Conservation (phyloP, 139 green algal genomes). For the Chlorella sp. region DNA sequence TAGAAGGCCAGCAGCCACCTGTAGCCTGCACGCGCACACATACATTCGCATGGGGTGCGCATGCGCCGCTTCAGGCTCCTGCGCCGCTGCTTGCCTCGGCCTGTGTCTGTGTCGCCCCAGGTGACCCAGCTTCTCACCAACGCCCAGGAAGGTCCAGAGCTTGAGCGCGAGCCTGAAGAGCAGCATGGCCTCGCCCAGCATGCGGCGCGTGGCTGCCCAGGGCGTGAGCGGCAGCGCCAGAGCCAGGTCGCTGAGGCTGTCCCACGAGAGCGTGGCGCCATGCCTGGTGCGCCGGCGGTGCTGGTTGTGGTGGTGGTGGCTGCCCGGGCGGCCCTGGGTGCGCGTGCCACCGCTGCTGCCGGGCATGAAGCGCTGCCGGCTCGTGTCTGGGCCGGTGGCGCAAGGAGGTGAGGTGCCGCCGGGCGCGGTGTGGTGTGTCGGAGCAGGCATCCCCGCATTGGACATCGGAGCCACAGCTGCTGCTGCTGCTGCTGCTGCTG, state of each 20-base stretch:
- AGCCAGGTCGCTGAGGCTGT: not conserved
- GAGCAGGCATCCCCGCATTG: not conserved
- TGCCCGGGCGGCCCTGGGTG: not conserved
- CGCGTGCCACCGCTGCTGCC: not conserved
- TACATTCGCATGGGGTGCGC: too few relatives aligned
- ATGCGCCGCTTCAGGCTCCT: not conserved
- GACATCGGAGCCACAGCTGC: too few relatives aligned
- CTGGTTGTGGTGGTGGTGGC: too few relatives aligned
- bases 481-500: too few relatives aligned
- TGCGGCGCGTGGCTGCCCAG: not conserved
- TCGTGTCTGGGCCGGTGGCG: not conserved
- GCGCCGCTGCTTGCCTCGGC: not conserved
- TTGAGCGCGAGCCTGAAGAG: slow-evolving; percentile 24
- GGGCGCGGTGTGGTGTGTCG: not conserved
- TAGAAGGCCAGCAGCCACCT: slow-evolving; percentile 38
- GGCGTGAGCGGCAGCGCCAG: not conserved
- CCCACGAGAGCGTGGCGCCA: not conserved
- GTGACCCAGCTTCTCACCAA: slow-evolving; percentile 23
- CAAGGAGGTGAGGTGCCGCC: not conserved
- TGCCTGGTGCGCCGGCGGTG: too few relatives aligned
- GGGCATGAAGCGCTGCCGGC: not conserved
- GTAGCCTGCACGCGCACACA: slow-evolving; percentile 23
- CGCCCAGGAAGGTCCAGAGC: slow-evolving; percentile 37
- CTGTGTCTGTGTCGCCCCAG: not conserved
- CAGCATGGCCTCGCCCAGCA: slow-evolving; percentile 13